These are phyloP conservation scores for Citeromyces matritensis DNA, from an alignment of 805 yeast genomes.

Conservation along the genomic window DNA sequence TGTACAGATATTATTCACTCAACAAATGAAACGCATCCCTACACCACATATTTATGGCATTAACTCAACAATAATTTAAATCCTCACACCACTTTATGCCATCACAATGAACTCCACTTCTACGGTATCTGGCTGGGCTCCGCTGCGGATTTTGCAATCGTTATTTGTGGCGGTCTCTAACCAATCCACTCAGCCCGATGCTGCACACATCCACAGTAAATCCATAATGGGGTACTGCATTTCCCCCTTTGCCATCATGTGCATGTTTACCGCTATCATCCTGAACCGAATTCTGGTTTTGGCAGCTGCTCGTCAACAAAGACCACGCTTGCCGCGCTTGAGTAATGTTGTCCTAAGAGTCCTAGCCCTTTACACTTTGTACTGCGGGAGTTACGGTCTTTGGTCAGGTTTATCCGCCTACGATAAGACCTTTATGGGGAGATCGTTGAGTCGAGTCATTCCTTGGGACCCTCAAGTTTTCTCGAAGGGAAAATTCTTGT, in stretches of 20 bases:
- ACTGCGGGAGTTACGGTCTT: constrained; percentile 19
- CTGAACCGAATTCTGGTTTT: constrained; percentile 43
- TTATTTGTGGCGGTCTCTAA: constrained; percentile 14
- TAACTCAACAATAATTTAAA: neutral
- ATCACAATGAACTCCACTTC: neutral
- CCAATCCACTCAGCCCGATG: constrained; percentile 14
- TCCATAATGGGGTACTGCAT: constrained; percentile 32
- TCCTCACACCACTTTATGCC: neutral
- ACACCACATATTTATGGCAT: neutral
- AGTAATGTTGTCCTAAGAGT: constrained; percentile 19
- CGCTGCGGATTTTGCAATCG: constrained; percentile 1
- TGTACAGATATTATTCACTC: constrained; percentile 41
- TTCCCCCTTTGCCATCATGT: constrained; percentile 32
- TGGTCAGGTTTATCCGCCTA: constrained; percentile 14
- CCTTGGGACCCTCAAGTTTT: constrained; percentile 2
- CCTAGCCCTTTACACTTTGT: constrained; percentile 18
- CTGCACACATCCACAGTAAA: constrained; percentile 15
- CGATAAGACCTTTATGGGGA: neutral
- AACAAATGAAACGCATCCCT: constrained; percentile 20
- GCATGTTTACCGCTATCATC: constrained; percentile 42
- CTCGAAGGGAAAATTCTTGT: constrained; percentile 1
- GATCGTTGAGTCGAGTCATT: neutral
- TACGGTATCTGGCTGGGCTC: neutral
- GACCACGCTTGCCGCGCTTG: constrained; percentile 15
- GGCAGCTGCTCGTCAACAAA: constrained; percentile 31